Evolutionary conservation across 2,329 filamentous ascomycete genomes (phyloP), one percentile per base, ranked within the genome.

Genomic region (Diaporthe ampelina): DNA sequence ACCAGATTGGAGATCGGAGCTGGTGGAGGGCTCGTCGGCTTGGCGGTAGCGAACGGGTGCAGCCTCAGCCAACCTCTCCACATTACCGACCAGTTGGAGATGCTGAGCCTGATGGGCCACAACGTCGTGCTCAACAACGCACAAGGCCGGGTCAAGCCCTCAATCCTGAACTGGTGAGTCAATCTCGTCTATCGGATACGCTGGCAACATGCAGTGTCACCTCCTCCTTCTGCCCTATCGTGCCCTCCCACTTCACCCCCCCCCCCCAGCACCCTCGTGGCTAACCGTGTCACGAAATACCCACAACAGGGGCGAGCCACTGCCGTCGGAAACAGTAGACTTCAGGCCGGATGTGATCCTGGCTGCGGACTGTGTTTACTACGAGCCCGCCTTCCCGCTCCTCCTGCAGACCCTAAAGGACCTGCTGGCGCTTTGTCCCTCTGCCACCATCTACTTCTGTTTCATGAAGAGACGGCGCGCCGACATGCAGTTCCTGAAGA

Each of bases 361-460:
- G n/a, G 97, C 97, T 4, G 96, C 95, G 54, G 97, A 98, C 83
- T 98, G 96, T 84, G 95, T 98, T 65, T 99, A 98, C 86, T 97
- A 97, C 82, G 97, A 98, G 83, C 95, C 96, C 3, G 94, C 97
- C 1, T 98, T 98, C 81, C 95, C 96, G 40, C 87, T 98, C 45
- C 88, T 99, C 61, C 89, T 97, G 80, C 86, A 91, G 76, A 98
- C 96, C 8, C 85, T 98, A 77, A 86, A 90, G 74, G 91, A 94
- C 76, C 87, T 98, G 63, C 87, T 98, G 77, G 89, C 90, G 21
- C 88, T 95, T 57, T 95, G 93, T 82, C 93, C 93, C 29, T 82
- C 86, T 57, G 89, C 90, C 15, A 85, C 88, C 13, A 82, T 93
- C 61, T 93, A 91, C 83, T 98, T 99, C 84, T 98, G 96, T 86